Evolutionary conservation across 257 asterid genomes (phyloP), one percentile per base, ranked within the genome.

Genomic region (Fraxinus cuspidata): DNA sequence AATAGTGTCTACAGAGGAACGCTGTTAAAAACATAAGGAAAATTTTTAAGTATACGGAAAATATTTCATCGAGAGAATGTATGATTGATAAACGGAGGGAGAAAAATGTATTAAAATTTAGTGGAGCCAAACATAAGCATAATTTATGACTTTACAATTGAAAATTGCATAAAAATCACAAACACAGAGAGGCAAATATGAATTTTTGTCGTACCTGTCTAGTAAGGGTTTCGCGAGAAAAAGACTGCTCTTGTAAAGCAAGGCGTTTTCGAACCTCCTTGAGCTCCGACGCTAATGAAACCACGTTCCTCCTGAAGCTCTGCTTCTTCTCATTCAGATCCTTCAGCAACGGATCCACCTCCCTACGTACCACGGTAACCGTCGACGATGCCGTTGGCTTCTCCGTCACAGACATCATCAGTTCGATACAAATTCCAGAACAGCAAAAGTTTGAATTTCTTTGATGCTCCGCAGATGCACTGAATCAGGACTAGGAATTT

Each of bases 261-360:
- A 94, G 88, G 31, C 94, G 93, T 78, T 83, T 72, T 70, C 98
- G 91, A 27, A 89, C 87, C 72, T 90, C 97, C 90, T 92, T 92
- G 28, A 92, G 92, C 93, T 90, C 98, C 78, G 91, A 88, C 85
- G 96, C 98, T 25, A 94, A 85, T 9, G 92, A 89, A 80, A 86
- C 97, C 75, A 92, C 97, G 90, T 86, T 92, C 83, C 90, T 90
- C 87, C 97, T 89, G 85, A 94, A 89, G 77, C 80, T 90, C 87
- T 92, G 96, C 80, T 92, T 94, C 87, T 86, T 89, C 85, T 92
- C 98, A 23, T 74, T 89, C 84, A 94, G 92, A 89, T 94, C 98
- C 85, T 74, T 90, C 77, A 90, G 80, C 87, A 92, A 71, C 79
- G 97, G 98, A 92, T 94, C 98, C 74, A 90, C 88, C 38, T 81